These are phyloP conservation scores for Plectosphaerella plurivora DNA, from an alignment of 2,329 filamentous ascomycete species.

Conservation along the genomic window DNA sequence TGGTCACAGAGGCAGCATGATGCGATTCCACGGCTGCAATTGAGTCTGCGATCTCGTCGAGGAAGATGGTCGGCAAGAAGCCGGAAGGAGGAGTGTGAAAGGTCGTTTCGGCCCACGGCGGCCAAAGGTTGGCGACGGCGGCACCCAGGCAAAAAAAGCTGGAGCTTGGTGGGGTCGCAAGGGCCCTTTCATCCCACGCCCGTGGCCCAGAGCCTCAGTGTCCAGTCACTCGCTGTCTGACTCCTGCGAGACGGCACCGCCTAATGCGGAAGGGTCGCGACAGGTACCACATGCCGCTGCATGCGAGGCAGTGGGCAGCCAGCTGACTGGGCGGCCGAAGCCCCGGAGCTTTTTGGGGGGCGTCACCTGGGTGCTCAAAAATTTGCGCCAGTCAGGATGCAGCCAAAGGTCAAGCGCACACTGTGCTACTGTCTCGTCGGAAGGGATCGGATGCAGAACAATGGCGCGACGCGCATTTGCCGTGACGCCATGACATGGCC, in stretches of 20 bases:
- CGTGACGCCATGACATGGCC: no score
- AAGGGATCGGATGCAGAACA: no score
- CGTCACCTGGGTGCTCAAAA: not conserved
- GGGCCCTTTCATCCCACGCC: not conserved
- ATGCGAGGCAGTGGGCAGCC: no score
- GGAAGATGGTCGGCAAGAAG: not conserved
- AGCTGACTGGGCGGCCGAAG: no score
- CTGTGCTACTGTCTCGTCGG: constrained; percentile 2
- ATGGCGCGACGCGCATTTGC: no score
- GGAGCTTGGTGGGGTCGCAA: constrained; percentile 1
- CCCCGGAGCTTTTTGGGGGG: not conserved
- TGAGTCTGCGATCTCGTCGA: not conserved
- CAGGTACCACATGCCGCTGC: no score
- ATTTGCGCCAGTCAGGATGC: constrained; percentile 2
- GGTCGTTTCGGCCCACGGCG: not conserved
- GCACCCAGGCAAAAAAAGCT: constrained; percentile 1
- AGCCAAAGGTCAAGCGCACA: constrained; percentile 3
- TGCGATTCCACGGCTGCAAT: not conserved
- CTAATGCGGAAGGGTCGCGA: no score
- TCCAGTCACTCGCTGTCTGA: no score
- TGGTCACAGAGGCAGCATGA: constrained; percentile 2
- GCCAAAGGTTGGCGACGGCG: no score
- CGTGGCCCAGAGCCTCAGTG: no score
- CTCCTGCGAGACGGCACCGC: no score
- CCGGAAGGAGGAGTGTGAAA: not conserved